A percentile compares a stretch with the other conserved stretches of the same genome.
Evolutionary conservation across 305 asterid genomes (phyloP).

Genomic region (Rubia tinctorum): DNA sequence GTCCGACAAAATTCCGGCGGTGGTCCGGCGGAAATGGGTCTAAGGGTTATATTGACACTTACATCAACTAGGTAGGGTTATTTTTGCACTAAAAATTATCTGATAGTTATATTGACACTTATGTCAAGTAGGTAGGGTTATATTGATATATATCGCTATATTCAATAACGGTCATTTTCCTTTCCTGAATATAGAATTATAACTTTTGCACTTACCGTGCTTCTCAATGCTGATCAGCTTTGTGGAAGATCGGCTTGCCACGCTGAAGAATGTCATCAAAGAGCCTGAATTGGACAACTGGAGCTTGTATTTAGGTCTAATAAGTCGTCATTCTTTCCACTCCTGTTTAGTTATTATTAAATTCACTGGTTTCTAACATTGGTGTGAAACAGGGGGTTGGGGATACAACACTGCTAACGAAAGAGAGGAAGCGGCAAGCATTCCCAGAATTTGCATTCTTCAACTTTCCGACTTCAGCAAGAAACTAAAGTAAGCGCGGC

Average conservation of each 20-base stretch:
- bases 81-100: too few species aligned
- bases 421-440: slow-evolving; percentile 71
- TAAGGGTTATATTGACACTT: too few species aligned
- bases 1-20: too few species aligned
- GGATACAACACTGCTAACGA: slow-evolving; percentile 88
- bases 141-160: too few species aligned
- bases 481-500: slow-evolving; percentile 47
- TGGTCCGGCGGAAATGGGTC: too few species aligned
- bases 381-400: slow-evolving; percentile 71
- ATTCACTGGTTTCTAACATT: background rate
- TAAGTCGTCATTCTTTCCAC: background rate
- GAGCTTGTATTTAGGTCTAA: slow-evolving; percentile 83
- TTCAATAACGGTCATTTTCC: background rate
- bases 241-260: slow-evolving; percentile 87
- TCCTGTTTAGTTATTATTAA: background rate
- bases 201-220: background rate
- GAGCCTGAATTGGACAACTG: slow-evolving; percentile 73
- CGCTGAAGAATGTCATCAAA: slow-evolving; percentile 80
- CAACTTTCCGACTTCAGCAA: slow-evolving; percentile 56
- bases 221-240: slow-evolving; percentile 46
- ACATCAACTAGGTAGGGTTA: too few species aligned
- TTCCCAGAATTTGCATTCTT: slow-evolving; percentile 51
- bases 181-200: slow-evolving; percentile 2
- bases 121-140: too few species aligned
- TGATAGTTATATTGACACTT: too few species aligned